Evolutionary conservation across 306 rosid genomes (phyloP), one percentile per base, ranked within the genome.

Genomic region (Quercus suber): DNA sequence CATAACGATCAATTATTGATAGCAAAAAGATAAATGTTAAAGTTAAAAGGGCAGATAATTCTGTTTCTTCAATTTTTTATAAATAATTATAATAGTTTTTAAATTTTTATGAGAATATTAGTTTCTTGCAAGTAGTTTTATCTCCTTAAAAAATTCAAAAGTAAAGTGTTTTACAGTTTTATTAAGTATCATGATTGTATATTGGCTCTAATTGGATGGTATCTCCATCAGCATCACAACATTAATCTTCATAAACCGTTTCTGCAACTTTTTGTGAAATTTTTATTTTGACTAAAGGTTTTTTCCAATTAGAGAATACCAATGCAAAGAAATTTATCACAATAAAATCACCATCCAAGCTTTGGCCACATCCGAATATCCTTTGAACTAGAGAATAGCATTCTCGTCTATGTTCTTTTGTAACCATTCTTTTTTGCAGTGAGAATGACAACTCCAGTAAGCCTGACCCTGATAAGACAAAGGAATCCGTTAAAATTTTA

Each of bases 281-380:
- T 71, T 12, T 49, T 43, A 55, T 41, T 14, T 59, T 37, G 69
- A 86, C 14, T 55, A 11, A 45, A 75, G 53, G 69, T 60, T 31
- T 25, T 2, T 21, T 9, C 45, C 41, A 56, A 73, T 5, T 49
- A 49, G 41, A 41, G 31, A 64, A 49, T 93, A 93, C 96, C 98
- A 91, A 82, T 49, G 98, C 98, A 78, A 93, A 93, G 87, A 87
- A 93, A 14, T 93, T 93, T 73, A 91, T 91, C 83, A 86, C 88
- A 80, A 93, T 81, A 82, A 88, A 80, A 78, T 93, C 97, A 77
- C 86, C 82, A 33, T 86, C 94, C 92, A 87, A 72, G 90, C 77
- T 78, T 28, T 84, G 83, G 75, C 86, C 89, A 69, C 71, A 79
- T 73, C 94, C 97, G 78, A 93, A 88, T 84, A 89, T 80, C 73